phyloP scores from a whole-genome alignment of 495 filamentous ascomycete genomes.

The Halenospora varia region DNA sequence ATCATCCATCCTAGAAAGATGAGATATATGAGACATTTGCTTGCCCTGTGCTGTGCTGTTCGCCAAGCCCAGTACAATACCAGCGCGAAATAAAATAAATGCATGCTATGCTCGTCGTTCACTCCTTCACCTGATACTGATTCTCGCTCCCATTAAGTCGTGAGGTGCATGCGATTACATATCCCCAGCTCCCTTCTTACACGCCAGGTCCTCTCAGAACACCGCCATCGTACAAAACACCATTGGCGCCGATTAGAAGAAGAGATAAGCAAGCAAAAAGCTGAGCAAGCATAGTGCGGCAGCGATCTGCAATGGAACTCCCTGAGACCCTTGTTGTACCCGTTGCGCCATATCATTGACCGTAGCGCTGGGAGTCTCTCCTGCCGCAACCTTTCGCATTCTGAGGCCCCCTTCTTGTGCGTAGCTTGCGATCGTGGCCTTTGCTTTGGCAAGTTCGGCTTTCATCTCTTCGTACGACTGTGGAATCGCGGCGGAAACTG shows the following conservation, averaged over 20 bases:
- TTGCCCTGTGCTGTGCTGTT: neutral
- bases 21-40: no score
- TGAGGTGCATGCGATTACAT: neutral
- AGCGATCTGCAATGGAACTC: constrained; percentile 78
- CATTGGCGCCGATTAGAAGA: constrained; percentile 60
- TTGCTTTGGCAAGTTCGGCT: constrained; percentile 68
- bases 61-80: neutral
- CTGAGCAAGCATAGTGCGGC: constrained; percentile 80
- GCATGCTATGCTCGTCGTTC: neutral
- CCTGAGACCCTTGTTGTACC: constrained; percentile 44
- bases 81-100: neutral
- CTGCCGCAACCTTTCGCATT: constrained; percentile 57
- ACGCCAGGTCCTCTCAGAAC: neutral
- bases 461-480: constrained; percentile 55
- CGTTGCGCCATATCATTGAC: constrained; percentile 49
- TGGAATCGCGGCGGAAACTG: constrained; percentile 8
- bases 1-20: neutral
- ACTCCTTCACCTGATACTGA: neutral
- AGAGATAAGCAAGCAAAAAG: constrained; percentile 90
- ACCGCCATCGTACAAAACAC: neutral
- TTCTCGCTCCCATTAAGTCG: neutral
- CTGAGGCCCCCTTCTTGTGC: constrained; percentile 68
- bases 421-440: constrained; percentile 66
- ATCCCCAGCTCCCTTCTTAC: neutral
- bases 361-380: constrained; percentile 40